Conservation (phyloP, 2,329 filamentous ascomycete genomes). For the Ascochyta lentis region DNA sequence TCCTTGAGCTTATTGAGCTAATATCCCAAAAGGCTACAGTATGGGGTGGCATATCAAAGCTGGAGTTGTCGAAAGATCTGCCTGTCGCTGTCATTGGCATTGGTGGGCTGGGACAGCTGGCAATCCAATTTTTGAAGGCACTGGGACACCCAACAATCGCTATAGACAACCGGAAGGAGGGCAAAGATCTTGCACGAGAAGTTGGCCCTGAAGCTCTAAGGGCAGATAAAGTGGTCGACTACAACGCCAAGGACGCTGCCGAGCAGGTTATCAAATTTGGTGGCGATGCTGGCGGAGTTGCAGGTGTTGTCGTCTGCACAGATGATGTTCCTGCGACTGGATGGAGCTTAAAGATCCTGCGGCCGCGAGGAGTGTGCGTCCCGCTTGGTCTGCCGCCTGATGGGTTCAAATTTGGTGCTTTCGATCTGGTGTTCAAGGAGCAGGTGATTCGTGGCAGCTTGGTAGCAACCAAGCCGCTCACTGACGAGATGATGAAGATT, state of each 20-base stretch:
- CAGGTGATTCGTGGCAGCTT: constrained; percentile 1
- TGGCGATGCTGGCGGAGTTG: constrained; percentile 11
- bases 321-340: constrained; percentile 14
- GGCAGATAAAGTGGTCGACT: constrained; percentile 17
- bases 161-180: constrained; percentile 14
- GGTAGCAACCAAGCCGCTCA: not conserved
- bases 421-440: constrained; percentile 13
- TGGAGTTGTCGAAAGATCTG: not conserved
- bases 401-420: constrained; percentile 12
- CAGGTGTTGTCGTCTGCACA: constrained; percentile 19
- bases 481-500: not conserved
- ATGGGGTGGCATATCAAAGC: constrained; percentile 9
- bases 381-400: constrained; percentile 18
- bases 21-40: constrained; percentile 10
- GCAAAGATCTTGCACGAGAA: not conserved
- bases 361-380: constrained; percentile 14
- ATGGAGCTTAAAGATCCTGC: constrained; percentile 20
- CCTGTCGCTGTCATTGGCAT: constrained; percentile 18
- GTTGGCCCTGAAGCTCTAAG: constrained; percentile 1
- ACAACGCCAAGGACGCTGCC: constrained; percentile 6
- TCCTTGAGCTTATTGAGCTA: not conserved
- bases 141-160: constrained; percentile 16
- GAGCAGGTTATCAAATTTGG: constrained; percentile 9
- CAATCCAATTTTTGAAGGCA: constrained; percentile 17
- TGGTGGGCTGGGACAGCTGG: constrained; percentile 16